A percentile compares a stretch with the other conserved stretches of the same genome.
phyloP scores from a whole-genome alignment of 2,329 filamentous ascomycete species.

The Verticillium nubilum region DNA sequence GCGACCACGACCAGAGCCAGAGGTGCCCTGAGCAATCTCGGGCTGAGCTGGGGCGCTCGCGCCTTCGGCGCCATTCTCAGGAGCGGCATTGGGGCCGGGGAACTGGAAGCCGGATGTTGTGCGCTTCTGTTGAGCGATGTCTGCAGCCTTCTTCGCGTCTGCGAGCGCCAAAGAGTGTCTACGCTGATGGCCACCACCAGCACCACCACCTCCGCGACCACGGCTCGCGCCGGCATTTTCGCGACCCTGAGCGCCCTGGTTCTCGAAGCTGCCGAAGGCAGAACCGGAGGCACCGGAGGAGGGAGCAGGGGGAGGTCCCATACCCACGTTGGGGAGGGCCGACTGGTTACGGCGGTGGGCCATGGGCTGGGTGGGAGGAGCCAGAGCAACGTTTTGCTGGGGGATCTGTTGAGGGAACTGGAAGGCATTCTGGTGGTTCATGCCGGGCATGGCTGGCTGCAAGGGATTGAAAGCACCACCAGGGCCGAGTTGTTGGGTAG shows the following conservation, averaged over 20 bases:
- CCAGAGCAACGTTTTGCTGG: conserved; percentile 70
- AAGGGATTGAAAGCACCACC: conserved; percentile 69
- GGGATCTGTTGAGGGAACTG: conserved; percentile 80
- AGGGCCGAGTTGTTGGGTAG: conserved; percentile 69
- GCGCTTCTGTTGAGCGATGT: conserved; percentile 92
- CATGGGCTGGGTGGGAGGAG: conserved; percentile 68
- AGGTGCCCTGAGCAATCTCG: conserved; percentile 32
- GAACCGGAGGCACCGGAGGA: conserved; percentile 83
- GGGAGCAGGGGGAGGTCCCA: conserved; percentile 84
- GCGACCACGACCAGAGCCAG: conserved; percentile 44
- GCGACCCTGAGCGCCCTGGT: conserved; percentile 50
- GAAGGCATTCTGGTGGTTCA: conserved; percentile 76
- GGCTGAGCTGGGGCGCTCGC: conserved; percentile 19
- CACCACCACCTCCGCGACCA: conserved; percentile 64
- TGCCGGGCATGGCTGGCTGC: conserved; percentile 73
- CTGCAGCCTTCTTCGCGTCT: conserved; percentile 96
- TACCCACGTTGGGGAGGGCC: conserved; percentile 84
- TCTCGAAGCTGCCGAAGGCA: conserved; percentile 74
- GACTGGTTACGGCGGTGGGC: conserved; percentile 98
- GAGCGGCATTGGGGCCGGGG: conserved; percentile 66
- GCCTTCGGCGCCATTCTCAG: conserved; percentile 52
- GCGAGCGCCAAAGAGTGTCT: conserved; percentile 91
- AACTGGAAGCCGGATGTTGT: conserved; percentile 95
- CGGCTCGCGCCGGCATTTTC: conserved; percentile 65
- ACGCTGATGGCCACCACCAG: conserved; percentile 77